phyloP scores from a whole-genome alignment of 2,329 filamentous ascomycete genomes.

The Xylaria sp. region DNA sequence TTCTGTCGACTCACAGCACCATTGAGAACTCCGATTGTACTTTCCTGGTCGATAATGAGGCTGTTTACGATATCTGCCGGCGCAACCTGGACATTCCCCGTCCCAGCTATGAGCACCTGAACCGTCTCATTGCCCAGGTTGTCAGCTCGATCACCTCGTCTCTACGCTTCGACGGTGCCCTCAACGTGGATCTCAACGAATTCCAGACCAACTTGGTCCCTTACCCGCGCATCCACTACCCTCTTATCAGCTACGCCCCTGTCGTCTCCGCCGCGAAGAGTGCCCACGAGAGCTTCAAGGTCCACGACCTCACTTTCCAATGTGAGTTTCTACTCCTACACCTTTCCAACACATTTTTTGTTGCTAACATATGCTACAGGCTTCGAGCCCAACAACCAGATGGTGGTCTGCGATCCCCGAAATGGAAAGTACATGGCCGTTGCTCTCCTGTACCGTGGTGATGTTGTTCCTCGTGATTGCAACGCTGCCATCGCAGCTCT shows the following conservation, averaged over 20 bases:
- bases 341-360: background rate
- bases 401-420: constrained; percentile 79
- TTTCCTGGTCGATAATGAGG: constrained; percentile 81
- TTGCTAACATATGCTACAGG: constrained; percentile 55
- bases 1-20: constrained; percentile 78
- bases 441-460: constrained; percentile 76
- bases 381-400: constrained; percentile 83
- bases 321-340: constrained; percentile 61
- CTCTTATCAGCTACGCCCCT: constrained; percentile 77
- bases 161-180: constrained; percentile 76
- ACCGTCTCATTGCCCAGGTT: constrained; percentile 78
- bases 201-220: constrained; percentile 82
- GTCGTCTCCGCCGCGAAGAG: constrained; percentile 80
- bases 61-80: constrained; percentile 79
- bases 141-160: constrained; percentile 80
- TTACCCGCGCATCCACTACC: constrained; percentile 79
- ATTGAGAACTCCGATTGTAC: constrained; percentile 83
- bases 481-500: constrained; percentile 72
- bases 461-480: constrained; percentile 77
- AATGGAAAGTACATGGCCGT: constrained; percentile 83
- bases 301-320: constrained; percentile 79
- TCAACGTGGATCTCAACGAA: constrained; percentile 80
- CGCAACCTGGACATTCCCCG: constrained; percentile 77
- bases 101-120: constrained; percentile 76
- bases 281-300: constrained; percentile 88